Evolutionary conservation across 805 yeast genomes (phyloP), one percentile per base, ranked within the genome.

Genomic region (Lipomyces yamanashiensis): DNA sequence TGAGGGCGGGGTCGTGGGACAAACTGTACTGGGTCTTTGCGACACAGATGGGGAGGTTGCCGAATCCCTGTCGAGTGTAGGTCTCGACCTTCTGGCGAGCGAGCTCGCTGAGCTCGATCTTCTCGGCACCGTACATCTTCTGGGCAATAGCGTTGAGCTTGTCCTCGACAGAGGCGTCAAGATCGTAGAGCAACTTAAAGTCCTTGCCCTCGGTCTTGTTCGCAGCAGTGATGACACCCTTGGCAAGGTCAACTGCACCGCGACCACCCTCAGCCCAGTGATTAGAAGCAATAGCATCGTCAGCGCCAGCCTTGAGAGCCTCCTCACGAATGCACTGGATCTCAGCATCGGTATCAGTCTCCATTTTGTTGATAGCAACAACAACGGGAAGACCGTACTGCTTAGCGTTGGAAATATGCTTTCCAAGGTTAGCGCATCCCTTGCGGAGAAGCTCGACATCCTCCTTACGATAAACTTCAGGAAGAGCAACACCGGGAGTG

Each of bases 11-110:
- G 77, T 93, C 98, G 74, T 92, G 98, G 2, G 98, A 92, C 70
- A 93, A 81, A 0, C 97, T 91, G 81, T 93, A 93, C 78, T 93
- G 99, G 1, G 99, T 93, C 82, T 93, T 93, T 63, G 99, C 99
- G 73, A 93, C 89, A 79, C 99, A 93, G 71, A 93, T 87, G 62
- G 98, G 99, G 74, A 93, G 81, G 74, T 91, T 85, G 67, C 87
- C 92, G 76, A 88, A 93, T 1, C 98, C 98, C 80, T 92, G 97
- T 57, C 81, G 77, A 41, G 91, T 87, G 80, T 91, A 92, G 62
- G 86, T 83, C 67, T 87, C 91, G 70, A 93, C 87, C 79, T 92
- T 92, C 73, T 84, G 80, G 70, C 85, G 84, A 48, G 98, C 98
- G 69, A 86, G 84, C 36, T 90, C 93, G 50, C 88, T 82, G 64